These are phyloP conservation scores for Cladophialophora psammophila DNA, from an alignment of 2,329 filamentous ascomycete species.

Conservation along the genomic window DNA sequence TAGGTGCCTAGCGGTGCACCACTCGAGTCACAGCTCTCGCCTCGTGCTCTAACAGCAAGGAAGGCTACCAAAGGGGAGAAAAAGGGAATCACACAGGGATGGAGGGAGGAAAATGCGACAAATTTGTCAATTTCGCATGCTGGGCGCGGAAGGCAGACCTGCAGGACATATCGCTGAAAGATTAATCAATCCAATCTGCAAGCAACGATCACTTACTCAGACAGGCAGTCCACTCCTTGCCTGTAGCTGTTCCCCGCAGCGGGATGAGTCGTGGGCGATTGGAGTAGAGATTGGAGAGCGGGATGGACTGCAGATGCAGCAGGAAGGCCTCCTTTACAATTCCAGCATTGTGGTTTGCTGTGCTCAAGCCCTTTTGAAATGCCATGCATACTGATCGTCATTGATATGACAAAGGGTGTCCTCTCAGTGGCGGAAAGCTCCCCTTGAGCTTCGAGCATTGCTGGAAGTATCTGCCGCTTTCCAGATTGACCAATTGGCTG, in stretches of 20 bases:
- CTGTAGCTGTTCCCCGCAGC: slow-evolving; percentile 18
- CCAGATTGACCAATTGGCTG: neutral
- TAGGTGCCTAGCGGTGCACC: neutral
- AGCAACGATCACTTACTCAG: slow-evolving; percentile 20
- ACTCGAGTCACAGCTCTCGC: slow-evolving; percentile 8
- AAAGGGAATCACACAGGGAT: slow-evolving; percentile 4
- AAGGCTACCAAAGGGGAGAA: slow-evolving; percentile 1
- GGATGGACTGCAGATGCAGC: slow-evolving; percentile 13
- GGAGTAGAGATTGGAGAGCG: slow-evolving; percentile 11
- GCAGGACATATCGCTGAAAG: slow-evolving; percentile 5
- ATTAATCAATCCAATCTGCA: slow-evolving; percentile 2
- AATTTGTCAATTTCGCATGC: slow-evolving; percentile 5
- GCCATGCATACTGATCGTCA: slow-evolving; percentile 21
- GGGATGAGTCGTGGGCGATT: slow-evolving; percentile 3
- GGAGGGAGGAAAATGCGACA: slow-evolving; percentile 5
- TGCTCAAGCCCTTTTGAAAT: neutral
- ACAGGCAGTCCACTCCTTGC: slow-evolving; percentile 1
- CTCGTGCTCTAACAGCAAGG: neutral
- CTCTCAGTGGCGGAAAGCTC: slow-evolving; percentile 1
- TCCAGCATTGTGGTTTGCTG: slow-evolving; percentile 9
- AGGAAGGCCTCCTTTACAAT: slow-evolving; percentile 2
- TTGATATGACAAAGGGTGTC: slow-evolving; percentile 13
- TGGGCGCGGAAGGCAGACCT: slow-evolving; percentile 7
- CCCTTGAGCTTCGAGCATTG: neutral
- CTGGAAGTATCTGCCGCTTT: slow-evolving; percentile 1